Evolutionary conservation across 345 rosid species (phyloP).

Genomic region (Chamaenerion angustifolium): DNA sequence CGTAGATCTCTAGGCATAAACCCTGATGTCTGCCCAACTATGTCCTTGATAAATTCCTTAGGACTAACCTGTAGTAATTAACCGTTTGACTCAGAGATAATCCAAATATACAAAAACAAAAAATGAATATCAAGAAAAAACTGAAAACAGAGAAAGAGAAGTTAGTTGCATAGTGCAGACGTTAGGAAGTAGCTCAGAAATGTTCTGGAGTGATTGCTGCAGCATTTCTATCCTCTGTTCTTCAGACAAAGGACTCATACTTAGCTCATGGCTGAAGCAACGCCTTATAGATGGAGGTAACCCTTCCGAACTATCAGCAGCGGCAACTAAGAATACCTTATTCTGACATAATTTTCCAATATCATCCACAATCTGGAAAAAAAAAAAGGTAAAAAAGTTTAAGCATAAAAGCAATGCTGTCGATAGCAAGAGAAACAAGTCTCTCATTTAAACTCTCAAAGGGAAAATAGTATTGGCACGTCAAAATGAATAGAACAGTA

Average conservation of each 20-base stretch:
- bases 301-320: conserved; percentile 80
- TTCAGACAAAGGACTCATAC: conserved; percentile 61
- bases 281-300: conserved; percentile 73
- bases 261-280: conserved; percentile 93
- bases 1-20: conserved; percentile 77
- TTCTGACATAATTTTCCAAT: conserved; percentile 21
- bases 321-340: conserved; percentile 68
- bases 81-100: conserved; percentile 13
- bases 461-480: background rate
- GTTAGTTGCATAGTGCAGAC: conserved; percentile 44
- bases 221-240: conserved; percentile 72
- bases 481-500: background rate
- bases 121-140: background rate
- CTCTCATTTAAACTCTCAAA: background rate
- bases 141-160: conserved; percentile 1
- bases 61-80: conserved; percentile 43
- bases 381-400: background rate
- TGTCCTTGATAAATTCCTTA: conserved; percentile 51
- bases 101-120: conserved; percentile 3
- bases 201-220: conserved; percentile 54
- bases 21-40: conserved; percentile 91
- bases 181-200: conserved; percentile 46
- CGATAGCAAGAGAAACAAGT: background rate
- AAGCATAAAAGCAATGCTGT: too few relatives aligned
- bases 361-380: conserved; percentile 28